Evolutionary conservation across 805 yeast species (phyloP), one percentile per base, ranked within the genome.

Genomic region (Ogataea pignaliae): DNA sequence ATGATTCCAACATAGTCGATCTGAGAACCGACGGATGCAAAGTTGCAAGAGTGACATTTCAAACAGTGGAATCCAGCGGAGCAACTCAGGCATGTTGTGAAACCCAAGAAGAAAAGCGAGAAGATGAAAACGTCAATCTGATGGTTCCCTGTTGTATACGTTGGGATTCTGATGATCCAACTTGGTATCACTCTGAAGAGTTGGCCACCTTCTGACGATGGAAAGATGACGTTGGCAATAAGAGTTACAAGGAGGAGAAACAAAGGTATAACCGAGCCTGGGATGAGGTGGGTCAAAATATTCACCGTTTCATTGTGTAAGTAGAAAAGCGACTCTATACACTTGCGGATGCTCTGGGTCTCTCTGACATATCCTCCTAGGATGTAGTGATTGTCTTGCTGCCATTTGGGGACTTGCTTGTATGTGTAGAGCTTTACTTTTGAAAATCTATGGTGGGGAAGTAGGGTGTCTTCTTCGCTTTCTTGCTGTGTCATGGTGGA

Each of bases 1-100:
- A 77, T 72, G 34, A 78, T 78, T 1, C 83, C 83, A 42, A 77
- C 71, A 51, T 78, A 78, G 51, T 78, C 83, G 39, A 77, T 57
- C 46, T 71, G 74, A 44, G 77, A 75, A 1, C 80, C 80, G 36
- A 71, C 52, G 35, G 65, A 61, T 42, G 72, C 61, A 4, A 75
- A 66, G 29, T 43, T 45, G 10, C 56, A 64, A 10, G 82, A 77
- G 50, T 78, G 83, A 29, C 72, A 66, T 49, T 77, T 78, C 41
- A 75, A 45, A 39, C 73, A 66, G 50, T 78, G 83, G 56, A 75
- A 78, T 3, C 64, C 54, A 6, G 81, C 76, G 8, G 79, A 73
- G 62, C 73, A 67, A 29, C 69, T 60, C 36, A 78, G 54, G 48
- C 82, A 78, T 5, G 61, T 47, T 13, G 71, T 59, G 30, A 70